A percentile compares a stretch with the other conserved stretches of the same genome.
These are phyloP conservation scores for Pythium dissotocum DNA, from an alignment of 352 stramenopile species.

Conservation along the genomic window DNA sequence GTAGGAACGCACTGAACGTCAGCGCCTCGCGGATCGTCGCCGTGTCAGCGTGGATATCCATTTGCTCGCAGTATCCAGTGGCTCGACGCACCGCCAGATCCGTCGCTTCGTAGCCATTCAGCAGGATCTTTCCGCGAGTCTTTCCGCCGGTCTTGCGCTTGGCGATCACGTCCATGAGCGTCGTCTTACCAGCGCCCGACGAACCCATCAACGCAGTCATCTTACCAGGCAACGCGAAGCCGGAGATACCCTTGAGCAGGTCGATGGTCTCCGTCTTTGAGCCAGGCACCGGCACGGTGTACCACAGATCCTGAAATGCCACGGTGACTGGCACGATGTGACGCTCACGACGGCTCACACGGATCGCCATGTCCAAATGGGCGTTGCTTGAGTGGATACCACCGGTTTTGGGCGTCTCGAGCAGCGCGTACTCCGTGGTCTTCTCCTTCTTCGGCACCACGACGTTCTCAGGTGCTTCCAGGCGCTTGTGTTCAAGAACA, in stretches of 20 bases:
- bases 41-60: slow-evolving; percentile 84
- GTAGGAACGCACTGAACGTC: slow-evolving; percentile 89
- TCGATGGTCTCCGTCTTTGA: slow-evolving; percentile 26
- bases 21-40: slow-evolving; percentile 92
- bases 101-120: slow-evolving; percentile 29
- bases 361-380: not conserved
- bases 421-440: slow-evolving; percentile 5
- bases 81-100: slow-evolving; percentile 24
- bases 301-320: slow-evolving; percentile 38
- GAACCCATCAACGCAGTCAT: slow-evolving; percentile 54
- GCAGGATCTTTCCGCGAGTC: slow-evolving; percentile 55
- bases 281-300: slow-evolving; percentile 27
- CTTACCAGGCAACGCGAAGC: slow-evolving; percentile 38
- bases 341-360: slow-evolving; percentile 2
- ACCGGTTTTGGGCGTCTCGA: slow-evolving; percentile 19
- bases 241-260: slow-evolving; percentile 43
- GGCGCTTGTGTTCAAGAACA: too few species aligned
- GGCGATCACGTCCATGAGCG: slow-evolving; percentile 91
- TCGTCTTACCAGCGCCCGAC: slow-evolving; percentile 84
- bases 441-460: slow-evolving; percentile 1
- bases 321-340: slow-evolving; percentile 33
- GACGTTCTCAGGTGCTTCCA: too few species aligned
- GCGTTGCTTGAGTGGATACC: not conserved
- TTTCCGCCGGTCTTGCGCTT: slow-evolving; percentile 81
- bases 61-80: slow-evolving; percentile 52